Percentiles rank a stretch among this genome's conserved stretches.
These are phyloP conservation scores for Asterophora parasitica DNA, from an alignment of 768 basidiomycete species.

Conservation along the genomic window DNA sequence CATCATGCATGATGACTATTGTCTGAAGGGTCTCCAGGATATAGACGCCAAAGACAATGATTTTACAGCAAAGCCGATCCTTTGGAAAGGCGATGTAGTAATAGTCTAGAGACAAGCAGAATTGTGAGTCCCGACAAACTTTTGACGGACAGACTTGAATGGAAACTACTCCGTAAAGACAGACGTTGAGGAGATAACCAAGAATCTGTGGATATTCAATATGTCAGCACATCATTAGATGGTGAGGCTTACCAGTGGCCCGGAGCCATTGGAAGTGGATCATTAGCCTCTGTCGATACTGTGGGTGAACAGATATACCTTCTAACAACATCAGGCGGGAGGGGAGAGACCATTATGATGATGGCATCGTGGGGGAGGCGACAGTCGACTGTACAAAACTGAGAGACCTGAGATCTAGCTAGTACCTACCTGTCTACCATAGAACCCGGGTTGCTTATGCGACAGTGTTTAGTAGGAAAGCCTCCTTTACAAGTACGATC, in stretches of 20 bases:
- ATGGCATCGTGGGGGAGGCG: not conserved
- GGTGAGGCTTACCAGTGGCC: conserved; percentile 16
- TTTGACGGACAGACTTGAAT: conserved; percentile 26
- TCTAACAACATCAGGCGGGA: conserved; percentile 13
- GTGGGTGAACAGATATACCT: conserved; percentile 7
- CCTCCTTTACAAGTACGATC: no score
- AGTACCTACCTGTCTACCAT: no score
- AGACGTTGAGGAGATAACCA: conserved; percentile 26
- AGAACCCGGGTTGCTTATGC: no score
- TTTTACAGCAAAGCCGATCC: conserved; percentile 20
- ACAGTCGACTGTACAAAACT: no score
- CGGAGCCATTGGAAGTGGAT: conserved; percentile 10
- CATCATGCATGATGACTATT: conserved; percentile 21
- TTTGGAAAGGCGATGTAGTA: conserved; percentile 30
- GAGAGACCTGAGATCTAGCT: no score
- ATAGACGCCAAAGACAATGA: conserved; percentile 24
- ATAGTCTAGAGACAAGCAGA: conserved; percentile 17
- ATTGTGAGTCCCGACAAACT: not conserved
- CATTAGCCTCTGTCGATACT: not conserved
- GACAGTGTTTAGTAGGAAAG: no score
- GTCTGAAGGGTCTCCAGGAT: conserved; percentile 26
- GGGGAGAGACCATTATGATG: conserved; percentile 6
- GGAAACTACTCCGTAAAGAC: conserved; percentile 24
- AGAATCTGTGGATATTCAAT: conserved; percentile 18
- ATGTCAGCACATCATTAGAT: not conserved